Percentiles rank a stretch among this genome's conserved stretches.
Conservation (phyloP, 352 stramenopile species). For the Pythium diclinum region DNA sequence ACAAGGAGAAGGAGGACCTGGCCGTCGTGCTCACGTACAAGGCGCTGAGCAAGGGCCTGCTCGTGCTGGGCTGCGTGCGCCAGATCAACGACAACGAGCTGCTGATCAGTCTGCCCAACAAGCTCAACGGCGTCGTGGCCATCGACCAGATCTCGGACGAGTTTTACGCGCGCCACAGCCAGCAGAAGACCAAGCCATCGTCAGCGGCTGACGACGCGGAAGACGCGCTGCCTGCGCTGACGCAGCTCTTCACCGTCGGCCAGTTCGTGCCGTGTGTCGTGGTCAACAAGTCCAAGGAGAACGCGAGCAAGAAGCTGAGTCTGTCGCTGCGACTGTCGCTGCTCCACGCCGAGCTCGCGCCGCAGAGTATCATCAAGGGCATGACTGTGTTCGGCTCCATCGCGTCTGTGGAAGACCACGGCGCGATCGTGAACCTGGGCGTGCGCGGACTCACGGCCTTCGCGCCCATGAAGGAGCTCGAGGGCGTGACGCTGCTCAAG, state of each 20-base stretch:
- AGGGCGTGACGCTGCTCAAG: conserved; percentile 32
- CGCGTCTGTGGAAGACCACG: conserved; percentile 92
- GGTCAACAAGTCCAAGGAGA: conserved; percentile 64
- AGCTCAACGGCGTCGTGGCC: conserved; percentile 91
- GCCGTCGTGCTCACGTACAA: conserved; percentile 68
- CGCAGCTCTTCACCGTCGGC: conserved; percentile 61
- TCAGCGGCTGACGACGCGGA: not conserved
- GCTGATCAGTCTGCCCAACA: conserved; percentile 91
- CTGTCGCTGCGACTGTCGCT: conserved; percentile 85
- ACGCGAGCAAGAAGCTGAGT: conserved; percentile 85
- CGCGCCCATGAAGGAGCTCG: conserved; percentile 72
- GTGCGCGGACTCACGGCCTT: conserved; percentile 76
- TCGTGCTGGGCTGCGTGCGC: conserved; percentile 86
- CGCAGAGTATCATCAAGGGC: conserved; percentile 60
- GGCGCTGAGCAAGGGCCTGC: conserved; percentile 55
- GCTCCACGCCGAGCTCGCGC: conserved; percentile 78
- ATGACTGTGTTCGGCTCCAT: conserved; percentile 86
- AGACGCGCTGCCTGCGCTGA: conserved; percentile 42
- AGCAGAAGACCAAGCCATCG: conserved; percentile 28
- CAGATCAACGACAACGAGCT: conserved; percentile 85
- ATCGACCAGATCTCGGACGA: conserved; percentile 78
- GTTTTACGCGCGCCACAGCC: conserved; percentile 41
- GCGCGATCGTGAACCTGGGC: conserved; percentile 90
- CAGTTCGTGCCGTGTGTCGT: conserved; percentile 88
- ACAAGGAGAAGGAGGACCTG: conserved; percentile 25